Evolutionary conservation across 805 yeast genomes (phyloP).

Genomic region (Alloascoidea hylecoeti): DNA sequence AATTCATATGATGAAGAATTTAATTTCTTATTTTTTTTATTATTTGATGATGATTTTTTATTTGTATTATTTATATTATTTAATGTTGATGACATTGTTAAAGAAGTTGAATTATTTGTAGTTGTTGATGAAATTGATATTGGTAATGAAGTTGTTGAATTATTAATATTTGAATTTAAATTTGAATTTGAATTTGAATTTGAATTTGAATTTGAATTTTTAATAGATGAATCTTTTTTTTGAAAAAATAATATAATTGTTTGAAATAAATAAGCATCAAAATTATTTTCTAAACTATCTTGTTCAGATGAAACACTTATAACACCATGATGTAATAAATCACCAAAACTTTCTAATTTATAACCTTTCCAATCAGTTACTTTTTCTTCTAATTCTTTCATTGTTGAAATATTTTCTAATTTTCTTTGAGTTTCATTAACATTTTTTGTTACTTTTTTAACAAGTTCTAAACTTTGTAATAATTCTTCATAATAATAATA

Average conservation of each 20-base stretch:
- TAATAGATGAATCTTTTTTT: constrained; percentile 27
- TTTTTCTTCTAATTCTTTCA: constrained; percentile 54
- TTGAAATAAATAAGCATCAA: constrained; percentile 82
- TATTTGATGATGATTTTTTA: constrained; percentile 26
- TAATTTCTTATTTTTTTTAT: too few relatives aligned
- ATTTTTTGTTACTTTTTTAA: constrained; percentile 72
- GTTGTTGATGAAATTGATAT: too few relatives aligned
- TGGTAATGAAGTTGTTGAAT: too few relatives aligned
- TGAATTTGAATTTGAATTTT: neutral
- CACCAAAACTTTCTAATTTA: constrained; percentile 69
- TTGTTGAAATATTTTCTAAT: constrained; percentile 67
- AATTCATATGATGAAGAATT: constrained; percentile 29
- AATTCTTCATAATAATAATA: constrained; percentile 54
- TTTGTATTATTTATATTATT: constrained; percentile 30
- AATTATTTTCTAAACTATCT: constrained; percentile 53
- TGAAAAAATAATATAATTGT: constrained; percentile 49
- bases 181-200: constrained; percentile 25
- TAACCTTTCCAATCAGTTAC: constrained; percentile 92
- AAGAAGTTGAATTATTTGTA: too few relatives aligned
- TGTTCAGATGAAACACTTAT: constrained; percentile 25
- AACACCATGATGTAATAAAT: constrained; percentile 58
- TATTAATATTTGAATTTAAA: constrained; percentile 27
- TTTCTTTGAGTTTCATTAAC: constrained; percentile 92
- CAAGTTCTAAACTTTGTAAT: constrained; percentile 50
- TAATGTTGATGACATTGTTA: too few relatives aligned